These are phyloP conservation scores for Venustampulla echinocandica DNA, from an alignment of 495 filamentous ascomycete species.

Conservation along the genomic window DNA sequence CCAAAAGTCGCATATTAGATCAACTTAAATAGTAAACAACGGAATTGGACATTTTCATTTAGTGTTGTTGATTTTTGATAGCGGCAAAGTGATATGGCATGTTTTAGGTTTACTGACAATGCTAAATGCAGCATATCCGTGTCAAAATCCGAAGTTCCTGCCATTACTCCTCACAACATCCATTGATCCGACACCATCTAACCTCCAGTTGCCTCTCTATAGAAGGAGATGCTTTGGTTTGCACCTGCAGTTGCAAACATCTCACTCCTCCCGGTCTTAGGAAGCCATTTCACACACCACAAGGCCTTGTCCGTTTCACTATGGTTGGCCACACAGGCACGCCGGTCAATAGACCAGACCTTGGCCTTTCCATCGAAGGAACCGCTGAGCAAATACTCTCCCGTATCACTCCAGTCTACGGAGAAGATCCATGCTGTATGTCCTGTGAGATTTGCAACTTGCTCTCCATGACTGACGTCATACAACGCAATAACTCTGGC, in stretches of 20 bases:
- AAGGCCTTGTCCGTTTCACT: constrained; percentile 79
- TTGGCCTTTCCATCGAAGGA: constrained; percentile 88
- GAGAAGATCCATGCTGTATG: constrained; percentile 81
- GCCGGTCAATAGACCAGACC: constrained; percentile 82
- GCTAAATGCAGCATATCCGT: too few species aligned
- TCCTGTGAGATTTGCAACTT: constrained; percentile 74
- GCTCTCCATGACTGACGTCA: constrained; percentile 84
- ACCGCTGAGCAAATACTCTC: constrained; percentile 83
- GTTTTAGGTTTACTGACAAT: too few species aligned
- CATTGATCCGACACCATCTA: too few species aligned
- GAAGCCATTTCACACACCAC: constrained; percentile 85
- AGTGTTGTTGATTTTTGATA: too few species aligned
- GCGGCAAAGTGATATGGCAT: too few species aligned
- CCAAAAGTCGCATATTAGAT: too few species aligned
- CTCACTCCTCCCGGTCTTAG: constrained; percentile 67
- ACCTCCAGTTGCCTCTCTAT: constrained; percentile 79
- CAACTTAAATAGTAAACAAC: too few species aligned
- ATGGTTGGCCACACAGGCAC: constrained; percentile 84
- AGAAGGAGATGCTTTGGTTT: constrained; percentile 73
- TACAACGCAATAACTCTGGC: constrained; percentile 82
- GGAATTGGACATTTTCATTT: too few species aligned
- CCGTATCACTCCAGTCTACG: constrained; percentile 87
- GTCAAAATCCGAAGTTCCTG: too few species aligned
- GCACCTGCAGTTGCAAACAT: constrained; percentile 82
- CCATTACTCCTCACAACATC: too few species aligned